phyloP scores from a whole-genome alignment of 2,329 filamentous ascomycete species.

The Gaeumannomyces tritici region DNA sequence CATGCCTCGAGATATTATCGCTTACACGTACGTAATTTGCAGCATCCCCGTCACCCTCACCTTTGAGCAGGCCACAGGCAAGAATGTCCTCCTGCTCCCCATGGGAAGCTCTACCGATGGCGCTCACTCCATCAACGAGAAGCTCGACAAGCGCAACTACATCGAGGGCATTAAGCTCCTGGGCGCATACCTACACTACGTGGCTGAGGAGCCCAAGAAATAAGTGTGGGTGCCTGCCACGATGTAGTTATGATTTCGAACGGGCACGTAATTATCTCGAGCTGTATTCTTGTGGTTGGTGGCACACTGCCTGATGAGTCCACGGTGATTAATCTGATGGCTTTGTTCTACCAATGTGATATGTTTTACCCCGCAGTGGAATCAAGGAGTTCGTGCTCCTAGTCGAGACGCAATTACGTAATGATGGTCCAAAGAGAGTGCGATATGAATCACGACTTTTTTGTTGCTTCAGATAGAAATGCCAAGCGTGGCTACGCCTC shows the following conservation, averaged over 20 bases:
- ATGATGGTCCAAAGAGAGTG: not conserved
- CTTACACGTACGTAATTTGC: slow-evolving; percentile 3
- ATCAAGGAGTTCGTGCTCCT: not conserved
- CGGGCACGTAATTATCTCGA: not conserved
- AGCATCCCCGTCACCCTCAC: slow-evolving; percentile 95
- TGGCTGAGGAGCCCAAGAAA: slow-evolving; percentile 69
- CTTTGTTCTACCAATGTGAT: not conserved
- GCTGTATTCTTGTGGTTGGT: not conserved
- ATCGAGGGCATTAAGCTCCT: slow-evolving; percentile 96
- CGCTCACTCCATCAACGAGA: slow-evolving; percentile 97
- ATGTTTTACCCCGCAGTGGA: not conserved
- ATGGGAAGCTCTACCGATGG: slow-evolving; percentile 98
- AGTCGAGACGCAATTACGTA: not conserved
- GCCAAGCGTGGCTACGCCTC: not conserved
- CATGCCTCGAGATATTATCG: not conserved
- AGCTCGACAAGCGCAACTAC: slow-evolving; percentile 93
- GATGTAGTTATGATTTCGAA: not conserved
- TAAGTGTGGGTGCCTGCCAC: slow-evolving; percentile 6
- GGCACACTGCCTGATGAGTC: not conserved
- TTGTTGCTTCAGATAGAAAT: not conserved
- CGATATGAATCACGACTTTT: not conserved
- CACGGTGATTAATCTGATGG: too few relatives aligned
- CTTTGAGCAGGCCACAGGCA: slow-evolving; percentile 94
- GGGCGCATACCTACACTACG: slow-evolving; percentile 91
- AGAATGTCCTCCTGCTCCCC: slow-evolving; percentile 90